Conservation (phyloP, 2,329 filamentous ascomycete species). For the Pyrenochaeta sp. region DNA sequence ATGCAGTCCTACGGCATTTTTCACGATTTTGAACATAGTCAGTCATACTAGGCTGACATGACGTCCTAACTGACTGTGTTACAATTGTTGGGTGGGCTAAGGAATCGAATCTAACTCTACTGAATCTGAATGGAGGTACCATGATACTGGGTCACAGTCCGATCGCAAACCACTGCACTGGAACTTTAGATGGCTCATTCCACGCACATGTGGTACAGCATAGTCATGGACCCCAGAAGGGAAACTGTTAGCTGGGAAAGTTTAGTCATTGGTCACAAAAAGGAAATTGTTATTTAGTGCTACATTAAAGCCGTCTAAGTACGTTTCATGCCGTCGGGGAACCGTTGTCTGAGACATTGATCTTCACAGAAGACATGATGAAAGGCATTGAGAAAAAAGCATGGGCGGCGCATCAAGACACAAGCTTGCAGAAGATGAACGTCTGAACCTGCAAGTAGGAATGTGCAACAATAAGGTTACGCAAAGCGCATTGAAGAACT, state of each 20-base stretch:
- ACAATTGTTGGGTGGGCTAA: not conserved
- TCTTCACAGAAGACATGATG: too few species aligned
- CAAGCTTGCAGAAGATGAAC: not conserved
- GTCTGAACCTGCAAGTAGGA: not conserved
- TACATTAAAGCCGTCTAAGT: too few species aligned
- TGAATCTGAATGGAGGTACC: not conserved
- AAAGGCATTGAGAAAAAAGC: too few species aligned
- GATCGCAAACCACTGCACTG: not conserved
- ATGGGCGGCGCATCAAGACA: not conserved
- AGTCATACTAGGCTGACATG: not conserved
- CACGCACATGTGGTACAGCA: not conserved
- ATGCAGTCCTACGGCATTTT: too few species aligned
- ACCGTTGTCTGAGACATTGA: too few species aligned
- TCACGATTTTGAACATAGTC: too few species aligned
- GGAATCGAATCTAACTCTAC: not conserved
- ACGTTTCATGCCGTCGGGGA: too few species aligned
- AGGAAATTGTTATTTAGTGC: not conserved
- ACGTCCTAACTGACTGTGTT: not conserved
- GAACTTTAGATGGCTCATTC: not conserved
- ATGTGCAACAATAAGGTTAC: not conserved
- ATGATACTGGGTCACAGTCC: not conserved
- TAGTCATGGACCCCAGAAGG: not conserved
- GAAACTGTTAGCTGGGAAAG: not conserved
- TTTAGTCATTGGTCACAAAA: not conserved
- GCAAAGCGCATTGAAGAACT: not conserved